Evolutionary conservation across 441 rosid genomes (phyloP).

Genomic region (Pelargonium citronellum): DNA sequence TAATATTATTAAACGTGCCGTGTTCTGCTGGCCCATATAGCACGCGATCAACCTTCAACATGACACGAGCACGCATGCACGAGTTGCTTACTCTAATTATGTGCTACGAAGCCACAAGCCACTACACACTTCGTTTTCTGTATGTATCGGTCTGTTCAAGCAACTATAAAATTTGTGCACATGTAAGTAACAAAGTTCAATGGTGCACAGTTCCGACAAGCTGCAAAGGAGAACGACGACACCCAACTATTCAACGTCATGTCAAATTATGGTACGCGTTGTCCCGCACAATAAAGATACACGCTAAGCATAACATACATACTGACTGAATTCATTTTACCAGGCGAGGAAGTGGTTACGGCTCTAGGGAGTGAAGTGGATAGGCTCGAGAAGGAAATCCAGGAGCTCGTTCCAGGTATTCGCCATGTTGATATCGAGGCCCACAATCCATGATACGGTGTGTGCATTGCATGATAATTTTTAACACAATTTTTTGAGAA

Average conservation of each 20-base stretch:
- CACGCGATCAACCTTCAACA: too few species aligned
- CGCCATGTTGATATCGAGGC: constrained; percentile 97
- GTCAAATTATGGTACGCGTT: constrained; percentile 72
- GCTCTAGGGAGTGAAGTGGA: constrained; percentile 95
- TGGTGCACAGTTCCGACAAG: constrained; percentile 65
- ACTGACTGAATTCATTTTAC: constrained; percentile 9
- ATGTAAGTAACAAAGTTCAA: constrained; percentile 8
- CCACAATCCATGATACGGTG: constrained; percentile 53
- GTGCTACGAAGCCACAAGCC: too few species aligned
- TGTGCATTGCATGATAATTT: too few species aligned
- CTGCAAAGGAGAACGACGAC: constrained; percentile 57
- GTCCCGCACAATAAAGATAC: background rate
- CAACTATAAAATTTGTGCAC: background rate
- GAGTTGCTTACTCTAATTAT: too few species aligned
- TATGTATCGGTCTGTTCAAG: background rate
- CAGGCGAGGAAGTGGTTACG: constrained; percentile 97
- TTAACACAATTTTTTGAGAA: too few species aligned
- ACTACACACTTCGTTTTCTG: background rate
- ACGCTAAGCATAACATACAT: background rate
- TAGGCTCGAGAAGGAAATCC: constrained; percentile 87
- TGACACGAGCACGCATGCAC: too few species aligned
- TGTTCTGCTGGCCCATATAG: too few species aligned
- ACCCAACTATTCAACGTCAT: constrained; percentile 61
- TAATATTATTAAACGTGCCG: too few species aligned
- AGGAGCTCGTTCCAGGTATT: constrained; percentile 91